Evolutionary conservation across 2,329 filamentous ascomycete species (phyloP).

Genomic region (Raffaelea ambrosiae): DNA sequence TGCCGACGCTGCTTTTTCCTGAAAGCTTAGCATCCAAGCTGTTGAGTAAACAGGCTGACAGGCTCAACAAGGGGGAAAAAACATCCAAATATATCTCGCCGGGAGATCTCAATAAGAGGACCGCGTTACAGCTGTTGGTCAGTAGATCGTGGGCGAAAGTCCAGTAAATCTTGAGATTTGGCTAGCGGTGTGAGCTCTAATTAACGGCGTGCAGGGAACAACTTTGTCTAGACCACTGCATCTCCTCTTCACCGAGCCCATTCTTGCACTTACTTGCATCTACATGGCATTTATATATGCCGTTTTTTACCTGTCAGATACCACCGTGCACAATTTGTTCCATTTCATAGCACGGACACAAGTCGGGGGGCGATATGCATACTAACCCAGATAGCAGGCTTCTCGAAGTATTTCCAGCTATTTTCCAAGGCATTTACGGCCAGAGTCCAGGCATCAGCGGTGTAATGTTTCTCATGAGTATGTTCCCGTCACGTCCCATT

Average conservation of each 20-base stretch:
- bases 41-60: neutral
- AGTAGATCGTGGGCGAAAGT: too few relatives aligned
- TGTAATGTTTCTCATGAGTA: neutral
- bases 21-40: neutral
- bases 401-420: neutral
- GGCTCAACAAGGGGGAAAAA: neutral
- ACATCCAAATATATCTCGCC: neutral
- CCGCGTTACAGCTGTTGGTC: too few relatives aligned
- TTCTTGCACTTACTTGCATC: neutral
- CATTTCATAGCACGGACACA: too few relatives aligned
- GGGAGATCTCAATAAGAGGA: neutral
- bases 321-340: neutral
- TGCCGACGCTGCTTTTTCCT: neutral
- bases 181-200: neutral
- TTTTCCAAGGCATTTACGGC: neutral
- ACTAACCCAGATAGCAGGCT: neutral
- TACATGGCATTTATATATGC: slow-evolving; percentile 1
- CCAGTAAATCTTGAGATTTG: too few relatives aligned
- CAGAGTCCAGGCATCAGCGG: neutral
- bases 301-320: neutral
- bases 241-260: neutral
- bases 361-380: too few relatives aligned
- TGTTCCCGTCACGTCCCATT: neutral
- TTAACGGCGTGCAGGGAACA: neutral
- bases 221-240: neutral